A percentile compares a stretch with the other conserved stretches of the same genome.
These are phyloP conservation scores for Boletus huronensis DNA, from an alignment of 768 basidiomycete species.

Conservation along the genomic window DNA sequence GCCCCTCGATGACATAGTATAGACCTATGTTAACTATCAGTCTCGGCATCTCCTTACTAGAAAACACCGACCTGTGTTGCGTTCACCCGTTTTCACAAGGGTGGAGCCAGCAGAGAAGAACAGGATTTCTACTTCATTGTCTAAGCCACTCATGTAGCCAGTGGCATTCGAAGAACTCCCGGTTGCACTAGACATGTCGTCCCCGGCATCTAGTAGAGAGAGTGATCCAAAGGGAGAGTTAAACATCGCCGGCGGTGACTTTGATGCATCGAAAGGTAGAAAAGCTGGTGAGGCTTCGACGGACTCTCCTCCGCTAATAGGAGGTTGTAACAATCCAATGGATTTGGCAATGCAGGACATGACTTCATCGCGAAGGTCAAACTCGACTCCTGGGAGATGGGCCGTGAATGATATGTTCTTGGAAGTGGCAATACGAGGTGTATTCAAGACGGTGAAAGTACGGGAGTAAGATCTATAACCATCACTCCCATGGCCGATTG, in stretches of 20 bases:
- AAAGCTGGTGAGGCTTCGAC: conserved; percentile 64
- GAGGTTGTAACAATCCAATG: conserved; percentile 89
- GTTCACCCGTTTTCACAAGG: conserved; percentile 85
- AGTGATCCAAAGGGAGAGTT: conserved; percentile 70
- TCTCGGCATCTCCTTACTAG: neutral
- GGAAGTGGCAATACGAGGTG: conserved; percentile 40
- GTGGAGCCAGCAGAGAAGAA: conserved; percentile 87
- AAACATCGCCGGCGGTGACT: conserved; percentile 37
- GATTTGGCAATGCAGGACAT: conserved; percentile 98
- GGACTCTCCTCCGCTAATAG: conserved; percentile 65
- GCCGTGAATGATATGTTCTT: conserved; percentile 25
- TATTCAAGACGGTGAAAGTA: conserved; percentile 48
- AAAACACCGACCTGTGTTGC: conserved; percentile 64
- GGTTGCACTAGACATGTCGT: conserved; percentile 67
- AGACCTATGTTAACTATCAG: conserved; percentile 45
- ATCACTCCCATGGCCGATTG: conserved; percentile 49
- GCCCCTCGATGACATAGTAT: conserved; percentile 95
- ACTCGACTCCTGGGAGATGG: conserved; percentile 55
- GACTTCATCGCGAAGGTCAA: conserved; percentile 93
- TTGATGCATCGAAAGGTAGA: conserved; percentile 43
- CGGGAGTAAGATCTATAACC: conserved; percentile 43
- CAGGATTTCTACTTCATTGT: conserved; percentile 95
- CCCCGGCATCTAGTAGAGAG: conserved; percentile 66
- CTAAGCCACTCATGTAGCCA: conserved; percentile 73
- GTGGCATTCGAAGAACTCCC: conserved; percentile 51